These are phyloP conservation scores for Leccinum fibrillosum DNA, from an alignment of 768 basidiomycete genomes.

Conservation along the genomic window DNA sequence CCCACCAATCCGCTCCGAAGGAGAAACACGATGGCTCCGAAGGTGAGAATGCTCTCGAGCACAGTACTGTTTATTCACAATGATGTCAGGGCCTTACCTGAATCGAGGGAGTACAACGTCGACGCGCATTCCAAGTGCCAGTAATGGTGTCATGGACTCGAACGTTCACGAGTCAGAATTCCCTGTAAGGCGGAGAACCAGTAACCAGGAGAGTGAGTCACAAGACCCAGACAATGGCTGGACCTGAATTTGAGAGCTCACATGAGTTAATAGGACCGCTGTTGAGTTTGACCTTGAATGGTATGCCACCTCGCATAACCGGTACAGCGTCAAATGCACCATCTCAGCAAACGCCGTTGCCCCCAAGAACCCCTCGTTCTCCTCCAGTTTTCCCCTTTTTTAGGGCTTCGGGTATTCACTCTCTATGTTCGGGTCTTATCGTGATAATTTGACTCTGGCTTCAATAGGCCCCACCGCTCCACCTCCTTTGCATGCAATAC, in stretches of 20 bases:
- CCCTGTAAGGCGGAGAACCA: not conserved
- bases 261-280: slow-evolving; percentile 7
- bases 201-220: slow-evolving; percentile 10
- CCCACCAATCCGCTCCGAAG: not conserved
- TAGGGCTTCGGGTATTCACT: slow-evolving; percentile 12
- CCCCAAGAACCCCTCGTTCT: slow-evolving; percentile 10
- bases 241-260: not conserved
- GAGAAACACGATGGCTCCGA: not conserved
- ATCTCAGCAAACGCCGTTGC: slow-evolving; percentile 13
- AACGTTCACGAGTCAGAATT: not conserved
- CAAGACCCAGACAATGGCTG: not conserved
- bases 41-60: not conserved
- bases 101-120: slow-evolving; percentile 1
- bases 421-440: no score
- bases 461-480: slow-evolving; percentile 11
- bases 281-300: slow-evolving; percentile 10
- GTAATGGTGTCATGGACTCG: not conserved
- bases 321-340: slow-evolving; percentile 9
- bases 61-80: not conserved
- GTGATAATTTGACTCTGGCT: not conserved
- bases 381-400: slow-evolving; percentile 15
- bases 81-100: not conserved
- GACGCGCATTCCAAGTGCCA: not conserved
- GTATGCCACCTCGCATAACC: slow-evolving; percentile 7
- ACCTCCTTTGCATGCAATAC: slow-evolving; percentile 44